Percentiles rank a stretch among this genome's conserved stretches.
phyloP scores from a whole-genome alignment of 768 basidiomycete genomes.

The Suillus discolor region DNA sequence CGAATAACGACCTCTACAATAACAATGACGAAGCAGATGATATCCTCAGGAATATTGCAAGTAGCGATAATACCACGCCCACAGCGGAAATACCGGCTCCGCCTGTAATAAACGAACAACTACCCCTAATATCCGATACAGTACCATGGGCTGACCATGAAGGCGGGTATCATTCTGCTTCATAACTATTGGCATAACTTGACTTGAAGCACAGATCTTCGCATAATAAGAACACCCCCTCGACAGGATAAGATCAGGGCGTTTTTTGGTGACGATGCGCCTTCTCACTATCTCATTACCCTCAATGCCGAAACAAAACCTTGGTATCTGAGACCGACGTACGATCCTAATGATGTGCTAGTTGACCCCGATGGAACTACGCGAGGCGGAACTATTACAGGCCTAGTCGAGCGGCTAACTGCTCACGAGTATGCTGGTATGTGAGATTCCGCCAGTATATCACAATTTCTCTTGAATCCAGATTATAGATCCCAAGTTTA shows the following conservation, averaged over 20 bases:
- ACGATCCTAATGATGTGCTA: slow-evolving; percentile 57
- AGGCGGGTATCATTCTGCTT: slow-evolving; percentile 7
- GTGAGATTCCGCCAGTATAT: slow-evolving; percentile 18
- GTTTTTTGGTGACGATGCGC: slow-evolving; percentile 55
- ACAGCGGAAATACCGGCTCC: slow-evolving; percentile 12
- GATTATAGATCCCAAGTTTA: slow-evolving; percentile 53
- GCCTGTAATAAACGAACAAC: slow-evolving; percentile 17
- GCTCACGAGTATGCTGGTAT: slow-evolving; percentile 62
- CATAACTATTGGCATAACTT: background rate
- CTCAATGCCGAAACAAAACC: slow-evolving; percentile 48
- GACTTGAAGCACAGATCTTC: slow-evolving; percentile 16
- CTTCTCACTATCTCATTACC: slow-evolving; percentile 42
- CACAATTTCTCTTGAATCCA: slow-evolving; percentile 9
- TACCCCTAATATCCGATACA: background rate
- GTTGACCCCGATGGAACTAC: slow-evolving; percentile 66
- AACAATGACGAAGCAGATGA: slow-evolving; percentile 16
- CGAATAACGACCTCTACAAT: slow-evolving; percentile 13
- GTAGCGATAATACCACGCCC: slow-evolving; percentile 8
- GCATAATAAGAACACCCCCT: slow-evolving; percentile 18
- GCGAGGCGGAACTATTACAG: slow-evolving; percentile 60
- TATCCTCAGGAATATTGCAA: slow-evolving; percentile 14
- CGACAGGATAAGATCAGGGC: slow-evolving; percentile 46
- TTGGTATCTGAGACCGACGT: slow-evolving; percentile 62
- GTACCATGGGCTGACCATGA: slow-evolving; percentile 18
- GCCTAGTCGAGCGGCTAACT: slow-evolving; percentile 67